phyloP scores from a whole-genome alignment of 345 rosid genomes.

The Citrus australasica region DNA sequence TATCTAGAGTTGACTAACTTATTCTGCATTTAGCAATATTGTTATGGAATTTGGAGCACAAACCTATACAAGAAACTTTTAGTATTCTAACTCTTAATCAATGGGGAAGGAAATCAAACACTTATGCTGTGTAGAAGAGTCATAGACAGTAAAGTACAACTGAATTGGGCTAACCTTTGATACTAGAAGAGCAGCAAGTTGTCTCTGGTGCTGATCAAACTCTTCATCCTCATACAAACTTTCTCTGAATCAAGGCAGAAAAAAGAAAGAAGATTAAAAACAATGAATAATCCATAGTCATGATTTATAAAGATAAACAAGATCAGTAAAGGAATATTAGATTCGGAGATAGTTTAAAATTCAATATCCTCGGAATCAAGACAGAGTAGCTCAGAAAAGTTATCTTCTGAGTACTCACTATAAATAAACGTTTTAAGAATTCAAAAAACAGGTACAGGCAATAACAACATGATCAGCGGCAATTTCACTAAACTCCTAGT shows the following conservation, averaged over 20 bases:
- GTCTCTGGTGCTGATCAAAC: constrained; percentile 85
- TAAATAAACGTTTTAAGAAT: neutral
- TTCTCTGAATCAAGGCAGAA: constrained; percentile 47
- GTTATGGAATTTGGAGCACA: neutral
- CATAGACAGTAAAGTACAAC: neutral
- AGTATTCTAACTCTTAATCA: neutral
- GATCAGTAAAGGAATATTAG: neutral
- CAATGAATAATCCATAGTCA: neutral
- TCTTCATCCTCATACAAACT: constrained; percentile 96
- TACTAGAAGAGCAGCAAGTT: constrained; percentile 88
- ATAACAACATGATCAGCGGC: neutral
- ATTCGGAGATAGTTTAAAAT: neutral
- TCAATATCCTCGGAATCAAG: neutral
- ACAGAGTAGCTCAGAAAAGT: neutral
- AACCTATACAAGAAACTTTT: neutral
- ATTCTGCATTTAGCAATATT: neutral
- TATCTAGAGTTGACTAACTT: neutral
- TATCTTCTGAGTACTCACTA: neutral
- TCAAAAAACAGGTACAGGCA: neutral
- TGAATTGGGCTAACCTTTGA: constrained; percentile 58
- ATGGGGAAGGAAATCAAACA: neutral
- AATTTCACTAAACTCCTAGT: neutral
- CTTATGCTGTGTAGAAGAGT: neutral
- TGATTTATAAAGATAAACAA: neutral
- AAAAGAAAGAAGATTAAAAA: neutral